Evolutionary conservation across 1,139 yeast genomes (phyloP).

Genomic region (Waltiozyma sp.): DNA sequence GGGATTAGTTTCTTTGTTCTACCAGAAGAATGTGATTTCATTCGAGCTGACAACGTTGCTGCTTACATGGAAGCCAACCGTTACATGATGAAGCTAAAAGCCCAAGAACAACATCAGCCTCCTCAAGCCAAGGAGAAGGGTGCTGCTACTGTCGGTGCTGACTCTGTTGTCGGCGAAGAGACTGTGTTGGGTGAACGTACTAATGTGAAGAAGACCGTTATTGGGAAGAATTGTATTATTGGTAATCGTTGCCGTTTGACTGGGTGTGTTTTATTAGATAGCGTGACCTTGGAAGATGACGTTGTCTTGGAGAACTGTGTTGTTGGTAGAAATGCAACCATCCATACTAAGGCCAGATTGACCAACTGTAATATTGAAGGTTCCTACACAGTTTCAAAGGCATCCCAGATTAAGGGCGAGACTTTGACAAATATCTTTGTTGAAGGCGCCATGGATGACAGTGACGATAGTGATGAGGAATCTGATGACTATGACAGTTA

Average conservation of each 20-base stretch:
- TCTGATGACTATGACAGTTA: slow-evolving; percentile 24
- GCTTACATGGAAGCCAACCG: slow-evolving; percentile 92
- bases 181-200: slow-evolving; percentile 65
- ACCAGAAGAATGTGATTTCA: slow-evolving; percentile 57
- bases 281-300: slow-evolving; percentile 70
- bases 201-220: slow-evolving; percentile 72
- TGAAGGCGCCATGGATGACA: slow-evolving; percentile 29
- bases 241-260: slow-evolving; percentile 84
- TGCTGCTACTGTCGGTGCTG: slow-evolving; percentile 80
- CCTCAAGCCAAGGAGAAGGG: slow-evolving; percentile 39
- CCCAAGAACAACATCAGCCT: slow-evolving; percentile 27
- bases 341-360: slow-evolving; percentile 50
- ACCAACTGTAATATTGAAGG: slow-evolving; percentile 83
- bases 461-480: slow-evolving; percentile 25
- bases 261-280: slow-evolving; percentile 71
- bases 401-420: slow-evolving; percentile 72
- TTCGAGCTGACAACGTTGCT: slow-evolving; percentile 66
- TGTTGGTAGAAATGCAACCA: slow-evolving; percentile 55
- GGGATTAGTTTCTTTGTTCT: slow-evolving; percentile 54
- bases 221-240: slow-evolving; percentile 65
- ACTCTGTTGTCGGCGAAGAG: slow-evolving; percentile 59
- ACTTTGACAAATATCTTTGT: slow-evolving; percentile 57
- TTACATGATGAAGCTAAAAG: slow-evolving; percentile 47
- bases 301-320: slow-evolving; percentile 76
- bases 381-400: slow-evolving; percentile 49